These are phyloP conservation scores for Ascochyta viciae-villosae DNA, from an alignment of 2,329 filamentous ascomycete species.

Conservation along the genomic window DNA sequence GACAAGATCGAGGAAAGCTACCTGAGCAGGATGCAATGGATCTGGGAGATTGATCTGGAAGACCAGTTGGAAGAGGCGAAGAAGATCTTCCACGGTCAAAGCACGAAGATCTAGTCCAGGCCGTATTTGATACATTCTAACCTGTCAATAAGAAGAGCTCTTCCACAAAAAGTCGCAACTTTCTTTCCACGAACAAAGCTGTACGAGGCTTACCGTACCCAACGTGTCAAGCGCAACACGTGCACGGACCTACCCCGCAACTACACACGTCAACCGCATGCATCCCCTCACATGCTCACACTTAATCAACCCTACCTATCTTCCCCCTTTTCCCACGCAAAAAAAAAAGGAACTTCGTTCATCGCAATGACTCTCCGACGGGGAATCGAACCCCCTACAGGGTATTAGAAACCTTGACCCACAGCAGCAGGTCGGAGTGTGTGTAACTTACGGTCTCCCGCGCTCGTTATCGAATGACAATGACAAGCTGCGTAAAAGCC, in stretches of 20 bases:
- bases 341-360: conserved; percentile 6
- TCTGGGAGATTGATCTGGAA: conserved; percentile 52
- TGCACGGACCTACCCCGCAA: not conserved
- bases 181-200: too few species aligned
- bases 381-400: conserved; percentile 21
- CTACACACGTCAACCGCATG: not conserved
- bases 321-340: not conserved
- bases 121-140: not conserved
- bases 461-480: conserved; percentile 18
- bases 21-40: conserved; percentile 46
- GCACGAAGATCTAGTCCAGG: conserved; percentile 8
- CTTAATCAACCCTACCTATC: not conserved
- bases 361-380: conserved; percentile 20
- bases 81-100: conserved; percentile 30
- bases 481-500: conserved; percentile 35
- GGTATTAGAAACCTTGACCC: not conserved
- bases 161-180: too few species aligned
- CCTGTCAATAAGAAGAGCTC: too few species aligned
- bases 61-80: conserved; percentile 43
- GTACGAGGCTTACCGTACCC: too few species aligned
- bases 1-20: conserved; percentile 47
- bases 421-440: not conserved
- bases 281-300: not conserved
- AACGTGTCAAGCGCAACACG: not conserved
- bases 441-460: conserved; percentile 23